Evolutionary conservation across 2,329 filamentous ascomycete species (phyloP).

Genomic region (Nannizzia gypsea): DNA sequence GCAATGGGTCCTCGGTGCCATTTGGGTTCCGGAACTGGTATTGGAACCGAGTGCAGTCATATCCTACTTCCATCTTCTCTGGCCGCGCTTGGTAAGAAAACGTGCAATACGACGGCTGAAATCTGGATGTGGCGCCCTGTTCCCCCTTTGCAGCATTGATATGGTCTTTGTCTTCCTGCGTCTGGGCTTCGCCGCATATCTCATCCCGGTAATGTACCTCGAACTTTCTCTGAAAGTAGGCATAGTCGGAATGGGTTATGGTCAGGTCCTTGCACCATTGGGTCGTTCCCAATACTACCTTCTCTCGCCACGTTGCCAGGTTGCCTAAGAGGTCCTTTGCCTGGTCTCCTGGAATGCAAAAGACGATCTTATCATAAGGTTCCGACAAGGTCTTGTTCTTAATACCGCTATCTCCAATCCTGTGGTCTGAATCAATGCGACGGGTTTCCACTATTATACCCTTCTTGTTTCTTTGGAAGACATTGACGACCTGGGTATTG

Average conservation of each 20-base stretch:
- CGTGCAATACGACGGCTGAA: constrained; percentile 51
- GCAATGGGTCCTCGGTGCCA: constrained; percentile 15
- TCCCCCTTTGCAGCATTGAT: constrained; percentile 37
- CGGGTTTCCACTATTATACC: constrained; percentile 38
- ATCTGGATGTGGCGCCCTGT: constrained; percentile 30
- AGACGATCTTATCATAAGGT: constrained; percentile 47
- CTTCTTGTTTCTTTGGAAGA: constrained; percentile 39
- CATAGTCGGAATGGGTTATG: constrained; percentile 46
- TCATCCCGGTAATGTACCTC: constrained; percentile 42
- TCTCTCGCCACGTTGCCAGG: constrained; percentile 49
- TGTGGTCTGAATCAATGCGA: constrained; percentile 12
- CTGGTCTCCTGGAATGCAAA: constrained; percentile 46
- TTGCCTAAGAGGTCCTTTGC: constrained; percentile 43
- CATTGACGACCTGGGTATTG: constrained; percentile 41
- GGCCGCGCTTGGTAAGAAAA: constrained; percentile 44
- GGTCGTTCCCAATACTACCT: constrained; percentile 56
- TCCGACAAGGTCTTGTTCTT: constrained; percentile 36
- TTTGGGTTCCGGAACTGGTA: constrained; percentile 48
- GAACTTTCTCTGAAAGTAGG: constrained; percentile 48
- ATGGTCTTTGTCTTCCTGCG: constrained; percentile 35
- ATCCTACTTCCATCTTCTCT: constrained; percentile 50
- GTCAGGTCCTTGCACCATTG: constrained; percentile 53
- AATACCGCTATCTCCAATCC: constrained; percentile 20
- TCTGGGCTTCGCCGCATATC: constrained; percentile 38
- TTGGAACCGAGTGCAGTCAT: constrained; percentile 66